Base-by-base conservation (phyloP, 345 rosid genomes). In the Salix arbutifolia region DNA sequence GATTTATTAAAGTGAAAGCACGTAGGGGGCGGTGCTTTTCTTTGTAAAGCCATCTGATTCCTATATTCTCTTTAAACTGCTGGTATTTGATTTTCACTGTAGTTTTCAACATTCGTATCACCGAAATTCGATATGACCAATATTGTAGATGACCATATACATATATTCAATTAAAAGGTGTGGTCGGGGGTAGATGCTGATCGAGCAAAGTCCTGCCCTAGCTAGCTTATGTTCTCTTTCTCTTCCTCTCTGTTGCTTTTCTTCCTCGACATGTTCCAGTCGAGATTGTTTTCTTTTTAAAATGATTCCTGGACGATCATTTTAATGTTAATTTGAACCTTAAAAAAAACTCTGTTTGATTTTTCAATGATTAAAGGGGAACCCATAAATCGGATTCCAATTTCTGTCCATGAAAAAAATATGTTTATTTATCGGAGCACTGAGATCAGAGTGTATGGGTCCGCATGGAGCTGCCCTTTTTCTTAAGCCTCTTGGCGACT, bases 21-120 rank as follows among this genome's bases (percentile, higher is more conserved):
- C 17, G 17, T 25, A 48, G 48, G 48, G 70, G 33, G 33, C 5
- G 33, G 61, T 75, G 40, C 65, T 73, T 83, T 86, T 80, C 75
- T 71, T 75, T 76, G 68, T 40, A 73, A 83, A 82, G 89, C 76
- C 48, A 65, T 14, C 23, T 50, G 61, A 72, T 73, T 61, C 74
- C 37, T 37, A 61, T 83, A 70, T 81, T 81, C 87, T 30, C 48
- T 74, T 66, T 50, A 21, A 38, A 37, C 65, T 40, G 30, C 21
- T 26, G 5, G 67, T 53, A 28, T 35, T 69, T 58, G 46, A 16
- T 78, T 62, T 70, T 40, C 11, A 73, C 78, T 83, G 77, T 79
- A 72, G 67, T 73, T 84, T 83, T 88, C 89, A 82, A 87, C 77
- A 88, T 88, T 88, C 89, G 84, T 46, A 75, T 81, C 89, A 60